Base-by-base conservation (phyloP, 2,329 filamentous ascomycete genomes). In the Talaromyces sp. region DNA sequence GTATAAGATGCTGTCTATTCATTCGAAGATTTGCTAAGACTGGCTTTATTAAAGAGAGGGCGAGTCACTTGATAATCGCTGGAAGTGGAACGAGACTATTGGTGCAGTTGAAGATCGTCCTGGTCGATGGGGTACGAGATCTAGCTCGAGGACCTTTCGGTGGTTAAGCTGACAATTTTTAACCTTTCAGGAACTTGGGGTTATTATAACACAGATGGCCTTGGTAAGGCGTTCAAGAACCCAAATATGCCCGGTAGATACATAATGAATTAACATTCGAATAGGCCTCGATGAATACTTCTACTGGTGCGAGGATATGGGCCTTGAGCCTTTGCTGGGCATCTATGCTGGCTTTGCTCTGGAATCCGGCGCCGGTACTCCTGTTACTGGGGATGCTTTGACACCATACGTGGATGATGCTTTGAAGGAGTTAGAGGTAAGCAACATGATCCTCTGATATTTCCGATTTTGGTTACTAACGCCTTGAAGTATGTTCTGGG, bases 341-440 rank as follows among this genome's bases (percentile, higher is more conserved):
- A 37, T 49, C 39, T 49, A 39, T 37, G 47, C 70, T 86, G 9
- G 84, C 72, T 75, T 85, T 11, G 75, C 79, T 6, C 75, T 87
- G 2, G 73, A 80, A 46, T 71, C 81, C 10, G 77, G 77, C 0
- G 74, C 80, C 44, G 71, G 81, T 17, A 77, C 78, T 0, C 69
- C 81, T 1, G 58, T 74, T 14, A 64, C 70, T 1, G 65, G 81
- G 51, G 75, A 76, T 16, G 72, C 81, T n/a, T 71, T 86, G 5
- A 73, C 79, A 44, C 73, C 73, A 6, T 82, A 80, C 57, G 78
- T 87, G 41, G 77, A 86, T 47, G 79, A 83, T 52, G 82, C 81
- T 1, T 73, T 87, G 1, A 73, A 86, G 63, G 75, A 86, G 65
- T 77, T 87, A 29, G 83, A 87, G 65, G 61, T 63, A 44, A 16